Base-by-base conservation (phyloP, 441 rosid species). In the Codiaeum variegatum region DNA sequence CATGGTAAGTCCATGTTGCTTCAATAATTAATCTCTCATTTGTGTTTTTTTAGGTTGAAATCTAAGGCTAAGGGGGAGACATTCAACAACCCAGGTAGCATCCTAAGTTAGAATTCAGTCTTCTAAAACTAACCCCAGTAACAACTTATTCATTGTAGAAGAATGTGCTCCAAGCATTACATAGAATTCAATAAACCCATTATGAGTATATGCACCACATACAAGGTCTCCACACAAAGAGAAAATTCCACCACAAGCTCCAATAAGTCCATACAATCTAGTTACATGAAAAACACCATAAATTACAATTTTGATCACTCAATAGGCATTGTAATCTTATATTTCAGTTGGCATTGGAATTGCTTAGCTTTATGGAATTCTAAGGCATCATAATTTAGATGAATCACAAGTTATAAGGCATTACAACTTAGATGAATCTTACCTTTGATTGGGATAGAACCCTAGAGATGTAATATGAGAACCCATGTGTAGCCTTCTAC, bases 391-490 rank as follows among this genome's bases (percentile, higher is more conserved):
- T 11, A 52, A 32, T 7, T 64, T 59, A 10, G 28, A 66, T 31
- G 58, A 47, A 68, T 40, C 77, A n/a, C n/a, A 24, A 13, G 23
- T 47, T 49, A 15, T 54, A 66, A 75, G 34, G 44, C 8, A 68
- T 34, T 55, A 26, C 15, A 52, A 32, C 5, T 64, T 59, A 10
- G 28, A 66, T 31, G 58, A 47, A 68, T 40, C 77, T 60, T 85
- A 95, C 99, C 94, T 90, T 81, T 87, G 88, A 77, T 46, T 80
- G 40, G 93, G 99, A 75, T 98, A 95, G 84, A 95, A 91, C 81
- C 88, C 99, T 12, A 92, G 82, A 44, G 88, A 81, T 47, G 87
- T 82, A 75, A 95, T 88, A 70, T 82, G 65, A 38, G 92, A 84
- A 49, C 98, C 98, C 70, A 81, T 87, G 75, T 92, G 99, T 65